Conservation (phyloP, 1,284 basidiomycete genomes). For the Entoloma clypeatum region DNA sequence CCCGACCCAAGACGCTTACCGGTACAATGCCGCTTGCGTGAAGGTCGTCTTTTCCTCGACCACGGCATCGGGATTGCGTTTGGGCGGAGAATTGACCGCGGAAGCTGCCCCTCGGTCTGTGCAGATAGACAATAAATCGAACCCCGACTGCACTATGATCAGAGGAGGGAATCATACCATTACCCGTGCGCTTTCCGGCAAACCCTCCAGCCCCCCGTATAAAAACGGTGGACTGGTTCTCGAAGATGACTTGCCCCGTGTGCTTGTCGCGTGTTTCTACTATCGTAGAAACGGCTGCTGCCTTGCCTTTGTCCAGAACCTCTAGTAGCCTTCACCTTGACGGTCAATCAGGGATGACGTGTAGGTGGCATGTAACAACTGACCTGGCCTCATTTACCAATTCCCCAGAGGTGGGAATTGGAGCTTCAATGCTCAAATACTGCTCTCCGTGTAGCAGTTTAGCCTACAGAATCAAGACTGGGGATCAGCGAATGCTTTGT, state of each 20-base stretch:
- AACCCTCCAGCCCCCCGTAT: slow-evolving; percentile 95
- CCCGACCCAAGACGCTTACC: slow-evolving; percentile 42
- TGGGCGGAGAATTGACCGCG: slow-evolving; percentile 80
- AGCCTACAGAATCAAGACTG: slow-evolving; percentile 45
- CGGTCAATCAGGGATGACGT: neutral
- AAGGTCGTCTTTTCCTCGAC: slow-evolving; percentile 82
- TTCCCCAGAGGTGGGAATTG: slow-evolving; percentile 86
- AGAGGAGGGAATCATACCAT: slow-evolving; percentile 44
- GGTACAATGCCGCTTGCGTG: slow-evolving; percentile 88
- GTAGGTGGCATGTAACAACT: slow-evolving; percentile 17
- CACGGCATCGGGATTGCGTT: slow-evolving; percentile 79
- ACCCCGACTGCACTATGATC: neutral
- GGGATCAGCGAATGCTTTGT: neutral
- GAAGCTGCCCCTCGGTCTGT: slow-evolving; percentile 89
- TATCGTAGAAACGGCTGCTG: slow-evolving; percentile 80
- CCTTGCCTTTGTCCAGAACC: slow-evolving; percentile 89
- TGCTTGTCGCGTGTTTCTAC: slow-evolving; percentile 78
- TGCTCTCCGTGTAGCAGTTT: slow-evolving; percentile 99
- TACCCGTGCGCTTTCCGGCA: slow-evolving; percentile 85
- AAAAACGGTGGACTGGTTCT: slow-evolving; percentile 92
- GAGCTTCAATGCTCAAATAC: slow-evolving; percentile 84
- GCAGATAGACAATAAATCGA: slow-evolving; percentile 4
- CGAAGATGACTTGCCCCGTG: slow-evolving; percentile 82
- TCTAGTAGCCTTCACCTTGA: slow-evolving; percentile 55
- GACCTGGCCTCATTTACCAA: slow-evolving; percentile 76